A percentile compares a stretch with the other conserved stretches of the same genome.
phyloP scores from a whole-genome alignment of 1,139 yeast genomes.

The Saccharomycopsis hybrid region DNA sequence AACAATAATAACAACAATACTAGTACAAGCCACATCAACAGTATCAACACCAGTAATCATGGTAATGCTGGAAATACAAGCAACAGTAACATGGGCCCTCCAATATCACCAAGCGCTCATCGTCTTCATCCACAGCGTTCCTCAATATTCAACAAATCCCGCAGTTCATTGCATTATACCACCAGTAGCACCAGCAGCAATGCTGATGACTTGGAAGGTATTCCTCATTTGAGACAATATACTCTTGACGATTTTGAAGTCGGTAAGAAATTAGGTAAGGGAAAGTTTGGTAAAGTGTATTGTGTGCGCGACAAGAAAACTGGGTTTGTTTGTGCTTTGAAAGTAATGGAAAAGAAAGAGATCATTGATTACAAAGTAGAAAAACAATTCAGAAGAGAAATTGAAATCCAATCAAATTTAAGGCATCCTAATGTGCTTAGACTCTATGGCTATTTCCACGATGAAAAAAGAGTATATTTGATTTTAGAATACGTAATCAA shows the following conservation, averaged over 20 bases:
- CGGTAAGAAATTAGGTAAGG: constrained; percentile 86
- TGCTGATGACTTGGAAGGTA: not conserved
- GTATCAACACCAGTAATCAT: not conserved
- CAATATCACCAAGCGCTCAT: constrained; percentile 7
- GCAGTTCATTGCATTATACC: not conserved
- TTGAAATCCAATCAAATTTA: constrained; percentile 79
- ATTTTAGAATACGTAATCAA: constrained; percentile 78
- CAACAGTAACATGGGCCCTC: constrained; percentile 4
- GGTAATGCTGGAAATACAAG: not conserved
- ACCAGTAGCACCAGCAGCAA: not conserved
- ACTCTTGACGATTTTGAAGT: constrained; percentile 67
- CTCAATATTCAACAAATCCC: constrained; percentile 5
- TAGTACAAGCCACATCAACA: constrained; percentile 1
- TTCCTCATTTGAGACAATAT: constrained; percentile 18
- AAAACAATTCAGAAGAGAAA: constrained; percentile 81
- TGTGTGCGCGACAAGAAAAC: constrained; percentile 72
- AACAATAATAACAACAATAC: constrained; percentile 1
- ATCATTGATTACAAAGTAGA: constrained; percentile 73
- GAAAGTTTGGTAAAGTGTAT: constrained; percentile 88
- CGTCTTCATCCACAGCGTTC: not conserved
- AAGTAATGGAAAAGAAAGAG: constrained; percentile 83
- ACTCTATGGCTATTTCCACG: constrained; percentile 81
- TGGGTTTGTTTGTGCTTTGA: constrained; percentile 82
- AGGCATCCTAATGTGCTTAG: constrained; percentile 76
- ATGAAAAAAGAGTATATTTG: constrained; percentile 69